phyloP scores from a whole-genome alignment of 768 basidiomycete genomes.

The Rossbeevera mucosa region DNA sequence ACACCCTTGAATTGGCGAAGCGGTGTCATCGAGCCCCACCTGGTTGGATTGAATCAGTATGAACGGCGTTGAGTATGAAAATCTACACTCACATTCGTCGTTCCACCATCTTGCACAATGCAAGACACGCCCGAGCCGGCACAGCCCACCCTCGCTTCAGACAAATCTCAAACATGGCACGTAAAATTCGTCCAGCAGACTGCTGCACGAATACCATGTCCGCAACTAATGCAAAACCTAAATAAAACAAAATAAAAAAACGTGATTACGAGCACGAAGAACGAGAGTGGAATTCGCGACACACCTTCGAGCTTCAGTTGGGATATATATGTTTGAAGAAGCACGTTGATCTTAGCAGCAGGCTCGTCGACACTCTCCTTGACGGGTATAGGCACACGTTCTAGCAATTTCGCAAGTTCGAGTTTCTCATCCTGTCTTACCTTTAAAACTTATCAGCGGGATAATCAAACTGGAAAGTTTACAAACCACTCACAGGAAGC shows the following conservation, averaged over 20 bases:
- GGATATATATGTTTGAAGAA: constrained; percentile 92
- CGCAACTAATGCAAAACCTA: constrained; percentile 79
- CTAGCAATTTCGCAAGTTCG: constrained; percentile 83
- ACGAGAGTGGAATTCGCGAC: not conserved
- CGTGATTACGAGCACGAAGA: not conserved
- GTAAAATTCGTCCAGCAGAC: constrained; percentile 93
- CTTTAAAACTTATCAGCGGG: constrained; percentile 24
- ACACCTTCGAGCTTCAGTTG: constrained; percentile 85
- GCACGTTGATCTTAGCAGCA: constrained; percentile 94
- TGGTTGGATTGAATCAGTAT: constrained; percentile 26
- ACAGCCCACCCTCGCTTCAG: constrained; percentile 97
- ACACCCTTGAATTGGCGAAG: constrained; percentile 93
- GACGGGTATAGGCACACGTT: constrained; percentile 94
- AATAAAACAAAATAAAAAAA: not conserved
- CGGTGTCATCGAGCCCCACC: constrained; percentile 98
- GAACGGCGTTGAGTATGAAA: not conserved
- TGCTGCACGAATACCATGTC: constrained; percentile 98
- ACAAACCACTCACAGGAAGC: constrained; percentile 52
- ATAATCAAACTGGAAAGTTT: constrained; percentile 24
- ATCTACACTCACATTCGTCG: constrained; percentile 60
- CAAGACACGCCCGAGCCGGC: constrained; percentile 85
- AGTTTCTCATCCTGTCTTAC: constrained; percentile 82
- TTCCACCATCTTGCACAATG: constrained; percentile 96
- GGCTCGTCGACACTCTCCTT: constrained; percentile 97
- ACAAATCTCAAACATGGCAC: constrained; percentile 97